Evolutionary conservation across 163 green algal genomes (phyloP).

Genomic region (Chloromonas sp.): DNA sequence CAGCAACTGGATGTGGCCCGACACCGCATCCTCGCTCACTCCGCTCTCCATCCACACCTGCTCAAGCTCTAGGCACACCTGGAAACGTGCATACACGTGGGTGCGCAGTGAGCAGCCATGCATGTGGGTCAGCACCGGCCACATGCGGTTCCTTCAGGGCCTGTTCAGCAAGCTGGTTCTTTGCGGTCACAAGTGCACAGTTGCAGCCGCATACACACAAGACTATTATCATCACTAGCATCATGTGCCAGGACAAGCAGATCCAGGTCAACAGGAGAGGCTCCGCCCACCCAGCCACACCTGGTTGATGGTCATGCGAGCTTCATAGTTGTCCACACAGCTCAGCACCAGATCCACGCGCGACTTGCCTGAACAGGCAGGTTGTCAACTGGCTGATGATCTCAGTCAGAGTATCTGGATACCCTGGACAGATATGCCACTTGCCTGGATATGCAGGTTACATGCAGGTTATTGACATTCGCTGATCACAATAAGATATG

Average conservation of each 20-base stretch:
- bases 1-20: conserved; percentile 69
- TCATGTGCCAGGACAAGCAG: too few species aligned
- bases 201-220: too few species aligned
- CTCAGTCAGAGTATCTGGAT: neutral
- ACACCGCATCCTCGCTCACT: conserved; percentile 93
- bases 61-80: conserved; percentile 90
- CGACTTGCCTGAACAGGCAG: conserved; percentile 2
- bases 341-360: conserved; percentile 89
- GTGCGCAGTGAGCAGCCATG: neutral
- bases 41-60: conserved; percentile 96
- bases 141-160: too few species aligned
- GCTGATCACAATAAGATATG: too few species aligned
- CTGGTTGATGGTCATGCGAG: conserved; percentile 96
- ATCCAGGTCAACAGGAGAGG: too few species aligned
- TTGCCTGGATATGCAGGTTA: too few species aligned
- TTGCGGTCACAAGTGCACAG: neutral
- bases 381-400: neutral
- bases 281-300: conserved; percentile 18
- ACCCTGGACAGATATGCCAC: too few species aligned
- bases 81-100: neutral
- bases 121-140: too few species aligned
- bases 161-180: neutral
- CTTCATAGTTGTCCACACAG: conserved; percentile 99
- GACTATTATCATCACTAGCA: too few species aligned
- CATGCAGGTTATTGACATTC: too few species aligned